These are phyloP conservation scores for Rhodosporidiobolus odoratus DNA, from an alignment of 768 basidiomycete genomes.

Conservation along the genomic window DNA sequence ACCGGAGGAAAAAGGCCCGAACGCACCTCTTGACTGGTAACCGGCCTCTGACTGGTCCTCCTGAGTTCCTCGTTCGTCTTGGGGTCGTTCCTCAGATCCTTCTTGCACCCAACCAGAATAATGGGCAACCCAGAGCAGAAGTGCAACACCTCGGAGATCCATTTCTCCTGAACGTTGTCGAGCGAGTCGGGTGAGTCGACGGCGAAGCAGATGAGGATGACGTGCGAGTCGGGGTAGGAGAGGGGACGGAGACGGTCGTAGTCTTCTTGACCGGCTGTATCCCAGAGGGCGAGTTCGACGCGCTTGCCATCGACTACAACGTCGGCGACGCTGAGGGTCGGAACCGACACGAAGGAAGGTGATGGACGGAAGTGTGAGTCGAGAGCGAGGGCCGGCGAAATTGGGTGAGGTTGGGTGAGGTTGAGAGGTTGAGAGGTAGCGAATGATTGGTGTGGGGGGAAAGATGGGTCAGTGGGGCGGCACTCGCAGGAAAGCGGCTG, in stretches of 20 bases:
- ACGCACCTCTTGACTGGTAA: slow-evolving; percentile 82
- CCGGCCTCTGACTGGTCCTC: slow-evolving; percentile 89
- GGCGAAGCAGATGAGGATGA: slow-evolving; percentile 98
- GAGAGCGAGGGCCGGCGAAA: no score
- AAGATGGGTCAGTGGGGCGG: background rate
- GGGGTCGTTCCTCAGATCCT: slow-evolving; percentile 89
- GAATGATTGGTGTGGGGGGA: no score
- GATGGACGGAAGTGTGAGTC: no score
- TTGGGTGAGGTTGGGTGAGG: background rate
- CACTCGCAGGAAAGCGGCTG: background rate
- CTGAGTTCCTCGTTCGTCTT: slow-evolving; percentile 89
- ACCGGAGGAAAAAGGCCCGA: background rate
- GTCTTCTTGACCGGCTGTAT: slow-evolving; percentile 99
- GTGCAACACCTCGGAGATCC: slow-evolving; percentile 98
- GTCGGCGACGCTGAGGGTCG: slow-evolving; percentile 64
- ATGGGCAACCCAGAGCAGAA: slow-evolving; percentile 87
- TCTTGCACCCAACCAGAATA: slow-evolving; percentile 98
- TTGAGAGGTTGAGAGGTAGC: no score
- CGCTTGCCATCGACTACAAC: slow-evolving; percentile 98
- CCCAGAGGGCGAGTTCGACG: slow-evolving; percentile 97
- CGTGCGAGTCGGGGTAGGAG: slow-evolving; percentile 98
- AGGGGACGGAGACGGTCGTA: slow-evolving; percentile 97
- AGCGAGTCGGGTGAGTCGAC: slow-evolving; percentile 96
- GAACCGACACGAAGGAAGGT: background rate
- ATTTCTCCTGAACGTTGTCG: slow-evolving; percentile 99